Evolutionary conservation across 805 yeast genomes (phyloP).

Genomic region (Hanseniaspora occidentalis): DNA sequence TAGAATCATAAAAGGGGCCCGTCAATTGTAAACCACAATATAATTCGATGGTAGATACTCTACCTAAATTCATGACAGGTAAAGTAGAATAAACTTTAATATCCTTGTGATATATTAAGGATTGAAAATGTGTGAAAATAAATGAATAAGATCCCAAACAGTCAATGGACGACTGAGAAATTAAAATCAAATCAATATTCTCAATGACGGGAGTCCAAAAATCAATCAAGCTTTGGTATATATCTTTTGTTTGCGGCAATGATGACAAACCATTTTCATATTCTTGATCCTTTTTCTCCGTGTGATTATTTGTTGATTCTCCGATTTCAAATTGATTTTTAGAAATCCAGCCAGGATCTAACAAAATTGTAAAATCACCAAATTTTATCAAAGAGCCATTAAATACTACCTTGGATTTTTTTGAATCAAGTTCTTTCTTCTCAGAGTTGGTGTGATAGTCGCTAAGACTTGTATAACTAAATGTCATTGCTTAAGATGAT

Average conservation of each 20-base stretch:
- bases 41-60: constrained; percentile 72
- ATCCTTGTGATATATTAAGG: constrained; percentile 28
- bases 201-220: constrained; percentile 32
- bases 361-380: constrained; percentile 43
- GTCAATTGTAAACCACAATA: constrained; percentile 62
- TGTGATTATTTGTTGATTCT: not conserved
- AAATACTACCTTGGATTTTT: constrained; percentile 9
- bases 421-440: constrained; percentile 10
- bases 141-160: constrained; percentile 71
- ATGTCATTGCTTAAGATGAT: constrained; percentile 13
- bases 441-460: not conserved
- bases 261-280: not conserved
- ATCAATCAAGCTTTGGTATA: constrained; percentile 19
- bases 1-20: constrained; percentile 53
- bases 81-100: constrained; percentile 77
- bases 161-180: constrained; percentile 79
- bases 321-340: not conserved
- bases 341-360: constrained; percentile 61
- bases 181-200: constrained; percentile 51
- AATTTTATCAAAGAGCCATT: constrained; percentile 41
- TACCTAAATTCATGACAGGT: constrained; percentile 81
- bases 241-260: constrained; percentile 16
- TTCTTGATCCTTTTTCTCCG: not conserved
- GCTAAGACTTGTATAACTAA: constrained; percentile 17
- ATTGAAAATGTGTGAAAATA: constrained; percentile 28